A percentile compares a stretch with the other conserved stretches of the same genome.
Conservation (phyloP, 192 early-diverging fungal genomes). For the Podila epicladia region DNA sequence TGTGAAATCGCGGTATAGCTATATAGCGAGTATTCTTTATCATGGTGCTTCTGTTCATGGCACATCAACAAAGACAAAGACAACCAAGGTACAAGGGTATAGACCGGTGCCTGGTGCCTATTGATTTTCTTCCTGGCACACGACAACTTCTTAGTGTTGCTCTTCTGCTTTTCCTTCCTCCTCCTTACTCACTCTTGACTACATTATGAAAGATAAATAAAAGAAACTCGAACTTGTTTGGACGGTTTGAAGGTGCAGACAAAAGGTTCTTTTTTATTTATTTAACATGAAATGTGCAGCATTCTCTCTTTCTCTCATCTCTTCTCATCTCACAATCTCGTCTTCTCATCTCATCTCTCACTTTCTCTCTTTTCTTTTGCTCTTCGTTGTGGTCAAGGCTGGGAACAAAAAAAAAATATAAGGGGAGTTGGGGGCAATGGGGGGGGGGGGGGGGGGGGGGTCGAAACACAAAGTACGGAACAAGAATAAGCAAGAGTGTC, state of each 20-base stretch:
- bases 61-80: too few relatives aligned
- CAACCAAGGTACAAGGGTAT: too few relatives aligned
- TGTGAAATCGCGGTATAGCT: too few relatives aligned
- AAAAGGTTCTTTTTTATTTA: background rate
- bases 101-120: too few relatives aligned
- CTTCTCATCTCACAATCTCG: background rate
- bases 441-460: too few relatives aligned
- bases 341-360: background rate
- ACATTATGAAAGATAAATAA: background rate
- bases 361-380: background rate
- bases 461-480: too few relatives aligned
- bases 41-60: too few relatives aligned
- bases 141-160: too few relatives aligned
- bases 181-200: background rate
- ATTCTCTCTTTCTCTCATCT: slow-evolving; percentile 1
- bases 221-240: background rate
- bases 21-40: too few relatives aligned
- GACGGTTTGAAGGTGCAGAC: slow-evolving; percentile 4
- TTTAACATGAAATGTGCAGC: background rate
- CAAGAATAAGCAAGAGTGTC: too few relatives aligned
- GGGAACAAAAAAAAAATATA: background rate
- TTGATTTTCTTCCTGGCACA: too few relatives aligned
- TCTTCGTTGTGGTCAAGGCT: background rate
- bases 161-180: background rate
- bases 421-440: too few relatives aligned